Evolutionary conservation across 805 yeast species (phyloP), one percentile per base, ranked within the genome.

Genomic region (Yarrowia divulgata): DNA sequence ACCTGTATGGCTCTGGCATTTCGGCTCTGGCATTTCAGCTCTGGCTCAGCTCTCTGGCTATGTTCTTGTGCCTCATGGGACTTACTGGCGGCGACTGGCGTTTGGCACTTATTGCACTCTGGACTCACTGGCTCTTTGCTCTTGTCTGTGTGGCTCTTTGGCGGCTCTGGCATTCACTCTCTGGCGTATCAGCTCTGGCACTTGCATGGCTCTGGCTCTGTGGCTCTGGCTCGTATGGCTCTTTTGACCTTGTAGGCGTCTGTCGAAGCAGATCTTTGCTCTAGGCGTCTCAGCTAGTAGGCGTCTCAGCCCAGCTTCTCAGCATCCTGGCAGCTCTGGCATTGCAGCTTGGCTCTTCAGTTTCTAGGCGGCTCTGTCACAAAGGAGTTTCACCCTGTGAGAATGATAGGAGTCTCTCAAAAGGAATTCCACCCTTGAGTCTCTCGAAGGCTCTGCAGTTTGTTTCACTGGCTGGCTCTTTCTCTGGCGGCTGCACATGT

Each of bases 401-500:
- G 12, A 39, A 23, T 23, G 29, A 23, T 4, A 4, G 13, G 40
- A 39, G 40, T 39, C 16, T 39, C 40, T 39, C 40, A 39, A 39
- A 39, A 39, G 40, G 40, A 39, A 10, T 39, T 12, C 14, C 40
- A 39, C 40, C 40, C 40, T 39, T 39, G 40, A 39, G 40, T 39
- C 9, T 39, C 40, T 45, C 48, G 48, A 32, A 19, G 32, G 32
- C 49, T 45, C 49, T 45, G 49, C 40, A 39, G 40, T 1, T 10
- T 39, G 23, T n/a, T 45, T 39, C 16, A 39, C 49, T 9, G 29
- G 16, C 49, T 45, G 49, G 49, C 49, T 45, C 49, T 45, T 45
- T 18, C 49, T 42, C 49, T 45, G 49, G 49, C 49, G 49, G 49
- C 48, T 43, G 43, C 43, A 14, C 43, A 14, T 39, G 42, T 39